These are phyloP conservation scores for Scleroderma citrinum DNA, from an alignment of 768 basidiomycete genomes.

Conservation along the genomic window DNA sequence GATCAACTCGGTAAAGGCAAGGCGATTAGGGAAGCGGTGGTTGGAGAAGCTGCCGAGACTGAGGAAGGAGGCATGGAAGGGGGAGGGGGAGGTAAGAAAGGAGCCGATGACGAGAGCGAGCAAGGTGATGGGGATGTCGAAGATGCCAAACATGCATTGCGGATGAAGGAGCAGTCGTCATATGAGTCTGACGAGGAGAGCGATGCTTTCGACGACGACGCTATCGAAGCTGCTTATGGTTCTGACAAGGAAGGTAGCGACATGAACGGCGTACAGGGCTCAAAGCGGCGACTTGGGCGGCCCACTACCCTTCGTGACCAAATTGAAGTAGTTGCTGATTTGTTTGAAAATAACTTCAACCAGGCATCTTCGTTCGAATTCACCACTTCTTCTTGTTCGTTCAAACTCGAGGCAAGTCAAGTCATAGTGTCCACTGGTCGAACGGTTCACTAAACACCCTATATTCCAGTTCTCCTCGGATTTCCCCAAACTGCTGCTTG, in stretches of 20 bases:
- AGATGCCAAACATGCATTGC: constrained; percentile 65
- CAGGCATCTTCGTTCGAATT: constrained; percentile 73
- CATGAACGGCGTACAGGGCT: constrained; percentile 26
- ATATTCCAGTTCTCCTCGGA: constrained; percentile 70
- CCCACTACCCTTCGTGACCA: constrained; percentile 34
- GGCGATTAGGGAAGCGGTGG: constrained; percentile 36
- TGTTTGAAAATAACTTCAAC: constrained; percentile 53
- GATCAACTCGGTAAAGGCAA: constrained; percentile 82
- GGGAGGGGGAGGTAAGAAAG: constrained; percentile 33
- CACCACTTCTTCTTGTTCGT: constrained; percentile 57
- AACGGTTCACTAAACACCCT: background rate
- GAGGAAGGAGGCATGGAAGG: constrained; percentile 44
- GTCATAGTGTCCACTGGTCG: background rate
- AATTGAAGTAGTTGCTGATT: constrained; percentile 38
- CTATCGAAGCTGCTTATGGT: constrained; percentile 59
- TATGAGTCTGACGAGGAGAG: constrained; percentile 59
- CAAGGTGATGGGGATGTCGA: constrained; percentile 80
- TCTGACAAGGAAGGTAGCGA: constrained; percentile 38
- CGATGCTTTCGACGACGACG: constrained; percentile 44
- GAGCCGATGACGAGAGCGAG: constrained; percentile 68
- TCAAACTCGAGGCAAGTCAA: constrained; percentile 74
- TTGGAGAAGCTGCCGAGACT: constrained; percentile 40
- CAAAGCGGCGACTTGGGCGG: constrained; percentile 13
- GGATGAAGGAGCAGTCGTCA: constrained; percentile 65
- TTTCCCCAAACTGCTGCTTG: constrained; percentile 88